Evolutionary conservation across 2,329 filamentous ascomycete genomes (phyloP), one percentile per base, ranked within the genome.

Genomic region (Paracoccidioides lutzii): DNA sequence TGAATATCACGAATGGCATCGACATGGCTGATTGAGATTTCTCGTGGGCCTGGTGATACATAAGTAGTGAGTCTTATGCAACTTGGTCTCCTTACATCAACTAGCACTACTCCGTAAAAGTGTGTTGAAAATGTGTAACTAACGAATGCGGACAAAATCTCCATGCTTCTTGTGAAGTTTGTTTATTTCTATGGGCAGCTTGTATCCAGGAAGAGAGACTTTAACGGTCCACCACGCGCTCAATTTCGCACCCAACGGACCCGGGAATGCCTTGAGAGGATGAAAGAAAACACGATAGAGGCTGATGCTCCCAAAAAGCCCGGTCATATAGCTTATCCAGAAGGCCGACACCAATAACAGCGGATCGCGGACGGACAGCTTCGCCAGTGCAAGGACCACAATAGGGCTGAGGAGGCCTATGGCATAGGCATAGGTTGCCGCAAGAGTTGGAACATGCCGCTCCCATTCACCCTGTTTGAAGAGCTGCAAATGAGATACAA

Each of bases 201-300:
- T 61, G 9, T 63, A 33, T 1, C 58, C 60, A 14, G 53, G 57
- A 1, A 56, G 55, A 0, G 57, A 55, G 14, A 60, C 35, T 32
- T 44, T 58, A 9, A 57, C 57, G 0, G 56, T 44, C 15, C 62
- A 63, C n/a, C 64, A 58, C 4, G 59, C 58, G 1, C 63, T 60
- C 3, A 65, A 22, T n/a, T 57, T 56, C 5, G 62, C 61, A 4
- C 58, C 28, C 7, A 61, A 32, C 0, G 65, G 65, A 0, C 65
- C 66, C 1, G 65, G 65, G 37, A 65, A 67, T 0, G 50, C 48
- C 10, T 35, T 54, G 0, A 67, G 57, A 7, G 61, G 60, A 41
- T 67, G 66, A 38, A 66, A 64, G 6, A 61, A 63, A 2, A 52
- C 46, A 35, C 65, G 61, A 52, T 67, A 68, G 7, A 65, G 22